A percentile compares a stretch with the other conserved stretches of the same genome.
Evolutionary conservation across 2,329 filamentous ascomycete genomes (phyloP).

Genomic region (Aspergillus melleus): DNA sequence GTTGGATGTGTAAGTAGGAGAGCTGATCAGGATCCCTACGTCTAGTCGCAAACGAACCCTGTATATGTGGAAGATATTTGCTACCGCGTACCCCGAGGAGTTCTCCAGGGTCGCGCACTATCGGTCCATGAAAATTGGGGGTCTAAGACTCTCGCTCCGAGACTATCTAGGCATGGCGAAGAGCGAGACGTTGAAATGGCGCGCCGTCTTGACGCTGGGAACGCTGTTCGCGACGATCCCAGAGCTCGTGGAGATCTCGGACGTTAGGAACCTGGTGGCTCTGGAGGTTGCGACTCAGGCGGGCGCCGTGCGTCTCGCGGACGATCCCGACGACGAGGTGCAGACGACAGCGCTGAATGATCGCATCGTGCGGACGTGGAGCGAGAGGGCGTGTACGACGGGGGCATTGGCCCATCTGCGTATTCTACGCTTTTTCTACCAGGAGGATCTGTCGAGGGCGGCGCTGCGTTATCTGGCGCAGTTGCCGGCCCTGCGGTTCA

Average conservation of each 20-base stretch:
- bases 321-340: slow-evolving; percentile 7
- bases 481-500: slow-evolving; percentile 37
- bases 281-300: slow-evolving; percentile 35
- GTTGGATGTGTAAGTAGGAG: not conserved
- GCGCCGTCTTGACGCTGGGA: slow-evolving; percentile 35
- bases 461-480: slow-evolving; percentile 34
- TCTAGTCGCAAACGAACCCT: slow-evolving; percentile 31
- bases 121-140: slow-evolving; percentile 32
- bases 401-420: slow-evolving; percentile 40
- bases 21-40: not conserved
- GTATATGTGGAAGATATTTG: slow-evolving; percentile 47
- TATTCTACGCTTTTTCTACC: slow-evolving; percentile 36
- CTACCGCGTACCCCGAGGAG: slow-evolving; percentile 36
- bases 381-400: slow-evolving; percentile 34
- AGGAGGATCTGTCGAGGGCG: slow-evolving; percentile 31
- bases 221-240: slow-evolving; percentile 29
- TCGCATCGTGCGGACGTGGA: slow-evolving; percentile 43
- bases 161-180: slow-evolving; percentile 39
- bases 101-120: slow-evolving; percentile 31
- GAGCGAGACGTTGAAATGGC: slow-evolving; percentile 34
- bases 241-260: slow-evolving; percentile 41
- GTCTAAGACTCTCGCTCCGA: slow-evolving; percentile 30
- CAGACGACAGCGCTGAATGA: slow-evolving; percentile 32
- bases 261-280: slow-evolving; percentile 41
- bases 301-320: slow-evolving; percentile 10